These are phyloP conservation scores for Blastomyces parvus DNA, from an alignment of 2,329 filamentous ascomycete species.

Conservation along the genomic window DNA sequence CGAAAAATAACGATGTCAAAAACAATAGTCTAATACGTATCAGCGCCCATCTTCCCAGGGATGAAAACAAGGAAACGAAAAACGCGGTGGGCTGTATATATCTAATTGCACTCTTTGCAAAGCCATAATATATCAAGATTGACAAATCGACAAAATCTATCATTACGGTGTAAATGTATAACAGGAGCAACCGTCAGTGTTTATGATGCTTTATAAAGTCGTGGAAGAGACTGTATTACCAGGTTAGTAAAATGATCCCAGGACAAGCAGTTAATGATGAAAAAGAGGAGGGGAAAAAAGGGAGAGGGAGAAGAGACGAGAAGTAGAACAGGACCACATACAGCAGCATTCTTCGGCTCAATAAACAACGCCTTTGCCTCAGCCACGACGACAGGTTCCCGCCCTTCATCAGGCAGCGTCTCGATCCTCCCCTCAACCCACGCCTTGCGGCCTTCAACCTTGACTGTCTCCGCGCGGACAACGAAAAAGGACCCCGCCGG, in stretches of 20 bases:
- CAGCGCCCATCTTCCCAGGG: not conserved
- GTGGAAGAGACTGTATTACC: conserved; percentile 12
- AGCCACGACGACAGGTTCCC: conserved; percentile 62
- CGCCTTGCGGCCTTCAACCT: conserved; percentile 33
- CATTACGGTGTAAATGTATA: not conserved
- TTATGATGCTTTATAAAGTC: conserved; percentile 15
- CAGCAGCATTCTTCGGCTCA: conserved; percentile 57
- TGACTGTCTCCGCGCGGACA: conserved; percentile 35
- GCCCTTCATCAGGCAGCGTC: conserved; percentile 50
- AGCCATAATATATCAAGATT: not conserved
- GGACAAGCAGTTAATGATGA: conserved; percentile 2
- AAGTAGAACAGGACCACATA: conserved; percentile 37
- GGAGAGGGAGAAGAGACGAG: not conserved
- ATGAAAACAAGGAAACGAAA: not conserved
- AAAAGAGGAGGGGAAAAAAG: not conserved
- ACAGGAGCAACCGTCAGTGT: not conserved
- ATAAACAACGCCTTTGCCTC: conserved; percentile 52
- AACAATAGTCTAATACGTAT: not conserved
- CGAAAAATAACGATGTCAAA: not conserved
- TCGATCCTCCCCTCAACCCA: conserved; percentile 31
- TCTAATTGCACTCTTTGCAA: not conserved
- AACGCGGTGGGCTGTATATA: not conserved
- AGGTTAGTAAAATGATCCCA: not conserved
- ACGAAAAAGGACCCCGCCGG: conserved; percentile 53
- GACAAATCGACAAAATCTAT: not conserved